Percentiles rank a stretch among this genome's conserved stretches.
These are phyloP conservation scores for Coriaria nepalensis DNA, from an alignment of 306 rosid genomes.

Conservation along the genomic window DNA sequence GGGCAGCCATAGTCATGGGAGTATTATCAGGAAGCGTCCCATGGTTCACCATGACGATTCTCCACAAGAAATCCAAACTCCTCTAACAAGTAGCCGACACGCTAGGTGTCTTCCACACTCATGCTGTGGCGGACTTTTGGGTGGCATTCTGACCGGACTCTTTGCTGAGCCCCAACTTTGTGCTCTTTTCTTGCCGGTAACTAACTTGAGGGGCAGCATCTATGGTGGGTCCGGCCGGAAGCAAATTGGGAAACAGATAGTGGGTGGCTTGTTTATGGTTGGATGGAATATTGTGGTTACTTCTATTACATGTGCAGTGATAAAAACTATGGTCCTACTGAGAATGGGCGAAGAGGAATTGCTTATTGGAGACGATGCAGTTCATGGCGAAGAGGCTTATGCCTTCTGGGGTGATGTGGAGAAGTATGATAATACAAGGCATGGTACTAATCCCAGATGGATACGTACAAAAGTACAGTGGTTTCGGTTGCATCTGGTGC, in stretches of 20 bases:
- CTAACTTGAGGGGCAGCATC: conserved; percentile 5
- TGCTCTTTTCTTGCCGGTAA: conserved; percentile 1
- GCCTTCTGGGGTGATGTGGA: conserved; percentile 2
- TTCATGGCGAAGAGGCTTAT: conserved; percentile 14
- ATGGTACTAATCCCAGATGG: not conserved
- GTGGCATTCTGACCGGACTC: conserved; percentile 13
- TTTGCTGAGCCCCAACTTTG: conserved; percentile 12
- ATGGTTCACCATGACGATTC: conserved; percentile 17
- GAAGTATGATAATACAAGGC: not conserved
- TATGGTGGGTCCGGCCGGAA: conserved; percentile 8
- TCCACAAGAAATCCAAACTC: conserved; percentile 1
- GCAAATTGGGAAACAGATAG: conserved; percentile 11
- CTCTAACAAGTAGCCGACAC: conserved; percentile 13
- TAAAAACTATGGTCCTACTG: conserved; percentile 4
- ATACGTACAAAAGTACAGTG: too few relatives aligned
- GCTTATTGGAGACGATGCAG: conserved; percentile 13
- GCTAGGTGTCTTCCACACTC: conserved; percentile 14
- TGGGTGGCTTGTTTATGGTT: conserved; percentile 8
- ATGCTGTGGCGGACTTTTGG: conserved; percentile 8
- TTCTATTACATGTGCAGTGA: conserved; percentile 5
- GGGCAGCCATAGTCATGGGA: conserved; percentile 18
- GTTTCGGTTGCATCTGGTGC: too few relatives aligned
- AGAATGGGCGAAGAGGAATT: conserved; percentile 7
- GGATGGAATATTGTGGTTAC: conserved; percentile 12
- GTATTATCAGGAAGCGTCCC: conserved; percentile 10